phyloP scores from a whole-genome alignment of 2,329 filamentous ascomycete species.

The Pseudomassariella vexata region DNA sequence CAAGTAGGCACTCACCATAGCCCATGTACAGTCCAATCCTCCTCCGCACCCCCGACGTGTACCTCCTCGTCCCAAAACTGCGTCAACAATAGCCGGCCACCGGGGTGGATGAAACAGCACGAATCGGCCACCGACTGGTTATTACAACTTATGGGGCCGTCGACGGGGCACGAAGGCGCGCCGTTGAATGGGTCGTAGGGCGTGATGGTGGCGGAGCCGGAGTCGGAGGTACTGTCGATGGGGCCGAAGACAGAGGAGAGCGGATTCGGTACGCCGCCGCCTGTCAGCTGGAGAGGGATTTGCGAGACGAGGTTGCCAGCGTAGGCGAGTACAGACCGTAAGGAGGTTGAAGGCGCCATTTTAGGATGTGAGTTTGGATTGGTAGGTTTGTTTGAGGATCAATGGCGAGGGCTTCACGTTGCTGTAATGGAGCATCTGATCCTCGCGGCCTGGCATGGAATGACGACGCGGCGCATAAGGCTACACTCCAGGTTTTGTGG shows the following conservation, averaged over 20 bases:
- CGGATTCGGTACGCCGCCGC: constrained; percentile 16
- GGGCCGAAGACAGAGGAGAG: constrained; percentile 13
- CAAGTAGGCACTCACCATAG: constrained; percentile 28
- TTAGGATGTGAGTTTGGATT: too few species aligned
- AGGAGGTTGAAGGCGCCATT: constrained; percentile 22
- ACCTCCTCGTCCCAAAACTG: constrained; percentile 38
- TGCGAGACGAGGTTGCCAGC: constrained; percentile 28
- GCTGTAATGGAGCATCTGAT: too few species aligned
- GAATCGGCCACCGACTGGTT: constrained; percentile 30
- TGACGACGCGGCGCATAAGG: too few species aligned
- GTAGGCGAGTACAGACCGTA: constrained; percentile 26
- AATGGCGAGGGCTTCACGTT: too few species aligned
- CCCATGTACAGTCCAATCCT: constrained; percentile 39
- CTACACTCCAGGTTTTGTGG: too few species aligned
- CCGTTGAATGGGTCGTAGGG: constrained; percentile 29
- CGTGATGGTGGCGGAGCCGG: constrained; percentile 12
- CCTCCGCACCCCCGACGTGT: constrained; percentile 32
- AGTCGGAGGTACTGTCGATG: constrained; percentile 4
- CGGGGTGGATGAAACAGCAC: constrained; percentile 36
- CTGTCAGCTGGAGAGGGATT: constrained; percentile 18
- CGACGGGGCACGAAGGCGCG: constrained; percentile 32
- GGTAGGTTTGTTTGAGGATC: too few species aligned
- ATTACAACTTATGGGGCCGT: constrained; percentile 35
- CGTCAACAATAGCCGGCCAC: constrained; percentile 33
- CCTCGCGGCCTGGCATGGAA: too few species aligned